Evolutionary conservation across 331 rosid genomes (phyloP).

Genomic region (Cydonia oblonga): DNA sequence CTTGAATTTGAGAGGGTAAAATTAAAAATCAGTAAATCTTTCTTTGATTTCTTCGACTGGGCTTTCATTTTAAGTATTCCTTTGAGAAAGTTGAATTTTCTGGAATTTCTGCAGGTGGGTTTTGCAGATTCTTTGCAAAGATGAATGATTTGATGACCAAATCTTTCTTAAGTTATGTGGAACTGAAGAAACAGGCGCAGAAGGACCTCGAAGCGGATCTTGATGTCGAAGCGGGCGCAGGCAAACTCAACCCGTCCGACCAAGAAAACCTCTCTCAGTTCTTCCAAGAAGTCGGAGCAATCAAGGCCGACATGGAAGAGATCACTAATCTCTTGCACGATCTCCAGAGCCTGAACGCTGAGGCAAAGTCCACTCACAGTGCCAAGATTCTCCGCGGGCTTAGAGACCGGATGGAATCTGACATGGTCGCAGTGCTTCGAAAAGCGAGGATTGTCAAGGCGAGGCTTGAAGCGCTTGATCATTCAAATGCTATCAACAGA

Average conservation of each 20-base stretch:
- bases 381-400: slow-evolving; percentile 71
- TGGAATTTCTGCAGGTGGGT: slow-evolving; percentile 23
- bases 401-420: slow-evolving; percentile 69
- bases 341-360: slow-evolving; percentile 62
- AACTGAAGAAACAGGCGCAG: slow-evolving; percentile 60
- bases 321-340: slow-evolving; percentile 79
- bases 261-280: slow-evolving; percentile 72
- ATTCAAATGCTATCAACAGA: slow-evolving; percentile 38
- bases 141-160: slow-evolving; percentile 91
- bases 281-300: slow-evolving; percentile 49
- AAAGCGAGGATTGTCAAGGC: slow-evolving; percentile 52
- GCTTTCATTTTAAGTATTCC: no score
- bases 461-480: slow-evolving; percentile 53
- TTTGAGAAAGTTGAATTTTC: background rate
- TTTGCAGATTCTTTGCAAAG: slow-evolving; percentile 28
- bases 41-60: background rate
- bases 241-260: slow-evolving; percentile 32
- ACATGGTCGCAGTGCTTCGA: slow-evolving; percentile 68
- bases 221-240: slow-evolving; percentile 50
- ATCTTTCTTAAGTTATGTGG: slow-evolving; percentile 85
- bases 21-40: background rate
- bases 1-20: slow-evolving; percentile 1
- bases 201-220: slow-evolving; percentile 39
- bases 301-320: slow-evolving; percentile 84
- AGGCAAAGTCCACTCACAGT: slow-evolving; percentile 74